These are phyloP conservation scores for Boletus patriciae DNA, from an alignment of 768 basidiomycete species.

Conservation along the genomic window DNA sequence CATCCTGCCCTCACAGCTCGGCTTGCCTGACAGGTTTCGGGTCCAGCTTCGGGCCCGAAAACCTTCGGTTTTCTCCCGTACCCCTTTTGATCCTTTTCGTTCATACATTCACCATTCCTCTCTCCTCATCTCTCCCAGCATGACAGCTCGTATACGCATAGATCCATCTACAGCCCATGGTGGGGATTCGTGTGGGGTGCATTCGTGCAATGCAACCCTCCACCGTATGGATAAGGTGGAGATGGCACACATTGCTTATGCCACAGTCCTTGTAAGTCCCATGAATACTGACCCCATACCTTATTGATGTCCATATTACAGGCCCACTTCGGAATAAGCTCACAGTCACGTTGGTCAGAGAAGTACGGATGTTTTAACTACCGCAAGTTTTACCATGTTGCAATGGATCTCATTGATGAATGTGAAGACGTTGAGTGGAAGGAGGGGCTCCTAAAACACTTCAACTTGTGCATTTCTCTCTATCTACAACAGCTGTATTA, in stretches of 20 bases:
- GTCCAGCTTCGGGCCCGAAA: no score
- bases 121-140: no score
- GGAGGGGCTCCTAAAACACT: not conserved
- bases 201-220: not conserved
- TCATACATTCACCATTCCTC: no score
- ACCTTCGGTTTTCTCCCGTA: no score
- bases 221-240: constrained; percentile 3
- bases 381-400: not conserved
- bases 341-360: not conserved
- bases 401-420: not conserved
- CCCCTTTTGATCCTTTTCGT: no score
- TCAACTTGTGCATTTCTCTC: not conserved
- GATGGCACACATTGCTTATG: constrained; percentile 7
- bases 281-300: not conserved
- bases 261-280: not conserved
- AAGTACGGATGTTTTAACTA: constrained; percentile 9
- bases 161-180: no score
- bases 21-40: no score
- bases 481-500: not conserved
- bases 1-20: no score
- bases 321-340: no score
- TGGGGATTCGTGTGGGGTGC: not conserved
- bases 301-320: no score
- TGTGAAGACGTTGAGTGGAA: not conserved
- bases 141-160: no score